Percentiles rank a stretch among this genome's conserved stretches.
Evolutionary conservation across 202 grass and related monocot genomes (phyloP).

Genomic region (Musa balbisiana): DNA sequence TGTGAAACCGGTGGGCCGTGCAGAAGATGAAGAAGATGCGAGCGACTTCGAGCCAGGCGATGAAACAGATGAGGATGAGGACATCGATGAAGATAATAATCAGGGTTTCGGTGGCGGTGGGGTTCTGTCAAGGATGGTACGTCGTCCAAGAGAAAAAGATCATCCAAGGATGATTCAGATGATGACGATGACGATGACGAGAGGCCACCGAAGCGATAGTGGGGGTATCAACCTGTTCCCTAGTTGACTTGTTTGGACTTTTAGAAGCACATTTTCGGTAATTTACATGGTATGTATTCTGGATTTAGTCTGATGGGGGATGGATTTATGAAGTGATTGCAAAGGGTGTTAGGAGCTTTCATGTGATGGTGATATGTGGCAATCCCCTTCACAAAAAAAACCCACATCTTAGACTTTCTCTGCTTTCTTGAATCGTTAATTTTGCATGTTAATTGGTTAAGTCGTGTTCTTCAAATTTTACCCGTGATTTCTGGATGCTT

Average conservation of each 20-base stretch:
- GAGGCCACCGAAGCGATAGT: constrained; percentile 56
- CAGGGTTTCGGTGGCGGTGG: constrained; percentile 25
- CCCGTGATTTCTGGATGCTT: too few species aligned
- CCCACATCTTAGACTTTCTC: not conserved
- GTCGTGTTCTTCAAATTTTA: too few species aligned
- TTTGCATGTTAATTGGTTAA: too few species aligned
- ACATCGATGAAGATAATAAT: constrained; percentile 36
- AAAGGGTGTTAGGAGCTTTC: not conserved
- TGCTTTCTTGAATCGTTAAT: not conserved
- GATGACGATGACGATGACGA: constrained; percentile 13
- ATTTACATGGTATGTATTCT: not conserved
- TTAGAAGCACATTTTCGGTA: not conserved
- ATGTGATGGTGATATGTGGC: not conserved
- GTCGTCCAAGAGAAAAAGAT: constrained; percentile 53
- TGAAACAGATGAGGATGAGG: constrained; percentile 38
- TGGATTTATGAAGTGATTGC: too few species aligned
- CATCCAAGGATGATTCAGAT: constrained; percentile 14
- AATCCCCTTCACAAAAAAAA: not conserved
- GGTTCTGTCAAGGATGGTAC: constrained; percentile 33
- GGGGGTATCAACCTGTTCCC: not conserved
- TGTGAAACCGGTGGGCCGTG: constrained; percentile 40
- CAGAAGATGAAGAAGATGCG: constrained; percentile 57
- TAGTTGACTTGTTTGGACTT: not conserved
- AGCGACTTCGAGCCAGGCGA: constrained; percentile 47
- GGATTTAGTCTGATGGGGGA: not conserved